These are phyloP conservation scores for Chrysochromulina tobinii DNA, from an alignment of 78 protist genomes.

Conservation along the genomic window DNA sequence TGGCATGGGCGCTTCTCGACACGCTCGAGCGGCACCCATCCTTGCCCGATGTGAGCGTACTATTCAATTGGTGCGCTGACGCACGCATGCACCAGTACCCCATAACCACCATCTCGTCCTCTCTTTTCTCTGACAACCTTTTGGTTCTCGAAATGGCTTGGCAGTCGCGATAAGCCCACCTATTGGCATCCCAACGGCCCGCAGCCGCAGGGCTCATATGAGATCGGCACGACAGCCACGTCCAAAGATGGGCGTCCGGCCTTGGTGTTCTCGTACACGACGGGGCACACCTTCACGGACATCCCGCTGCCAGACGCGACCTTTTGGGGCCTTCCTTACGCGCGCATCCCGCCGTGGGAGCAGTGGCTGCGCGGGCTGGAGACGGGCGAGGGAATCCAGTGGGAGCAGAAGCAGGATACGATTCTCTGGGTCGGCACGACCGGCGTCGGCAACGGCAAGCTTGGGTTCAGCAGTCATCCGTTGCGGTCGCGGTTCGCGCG, in stretches of 20 bases:
- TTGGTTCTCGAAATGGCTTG: not conserved
- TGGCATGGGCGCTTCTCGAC: slow-evolving; percentile 11
- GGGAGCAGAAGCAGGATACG: not conserved
- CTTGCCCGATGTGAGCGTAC: not conserved
- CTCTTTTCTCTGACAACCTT: too few species aligned
- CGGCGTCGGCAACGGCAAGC: too few species aligned
- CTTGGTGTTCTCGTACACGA: not conserved
- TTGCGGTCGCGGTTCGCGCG: not conserved
- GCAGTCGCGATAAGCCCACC: not conserved
- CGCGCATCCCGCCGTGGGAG: not conserved
- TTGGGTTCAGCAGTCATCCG: not conserved
- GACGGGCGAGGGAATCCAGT: not conserved
- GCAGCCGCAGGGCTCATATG: too few species aligned
- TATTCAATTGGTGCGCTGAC: not conserved
- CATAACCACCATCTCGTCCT: too few species aligned
- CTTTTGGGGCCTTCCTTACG: slow-evolving; percentile 8
- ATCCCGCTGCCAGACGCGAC: slow-evolving; percentile 1
- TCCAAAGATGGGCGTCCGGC: not conserved
- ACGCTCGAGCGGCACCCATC: not conserved
- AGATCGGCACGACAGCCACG: not conserved
- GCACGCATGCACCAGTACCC: too few species aligned
- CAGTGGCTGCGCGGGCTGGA: not conserved
- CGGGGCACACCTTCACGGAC: not conserved
- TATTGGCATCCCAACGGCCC: too few species aligned
- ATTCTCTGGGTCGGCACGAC: not conserved